Base-by-base conservation (phyloP, 2,329 filamentous ascomycete genomes). In the Colletotrichum karsti region DNA sequence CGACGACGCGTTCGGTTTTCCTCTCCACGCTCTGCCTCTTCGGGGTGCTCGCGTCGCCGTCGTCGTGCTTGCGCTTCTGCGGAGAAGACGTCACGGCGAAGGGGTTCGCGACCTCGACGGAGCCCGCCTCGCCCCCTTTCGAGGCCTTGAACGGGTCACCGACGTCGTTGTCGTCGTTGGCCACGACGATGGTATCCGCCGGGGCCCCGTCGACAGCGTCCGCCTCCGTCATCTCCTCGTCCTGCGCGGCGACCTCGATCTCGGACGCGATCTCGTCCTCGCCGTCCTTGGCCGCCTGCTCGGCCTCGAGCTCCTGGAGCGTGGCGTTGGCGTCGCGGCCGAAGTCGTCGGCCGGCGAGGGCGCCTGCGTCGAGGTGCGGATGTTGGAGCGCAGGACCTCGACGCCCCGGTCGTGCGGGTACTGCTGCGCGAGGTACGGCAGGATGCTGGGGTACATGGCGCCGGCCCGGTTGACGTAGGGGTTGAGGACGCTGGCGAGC, bases 401-500 rank as follows among this genome's bases (percentile, higher is more conserved):
- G 2, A 96, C 88, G 15, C 86, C 87, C 63, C 88, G 83, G 55
- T 91, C 87, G 10, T 85, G 77, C 0, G 90, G 84, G 73, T 90
- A 93, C 56, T 88, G 86, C 61, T 90, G 87, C 7, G 90, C 88
- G 26, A 98, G 82, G 73, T 97, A 92, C 0, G 95, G 95, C 53
- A 97, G 80, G 53, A 97, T 91, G 77, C 91, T 96, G 28, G 92
- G 85, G 68, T 90, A 88, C 57, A 88, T 87, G 70, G 88, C 84
- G 44, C 91, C 87, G 75, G 90, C 85, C 74, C 88, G 83, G 74
- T 90, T 83, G 70, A 89, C 81, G 78, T 90, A 88, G 1, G 94
- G 93, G 77, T 96, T 94, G 67, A 98, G 82, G 12, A 97, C 90
- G 77, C 93, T 95, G 6, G 94, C 90, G 10, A 96, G 75, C 87